Percentiles rank a stretch among this genome's conserved stretches.
These are phyloP conservation scores for Hebeloma cylindrosporum DNA, from an alignment of 768 basidiomycete genomes.

Conservation along the genomic window DNA sequence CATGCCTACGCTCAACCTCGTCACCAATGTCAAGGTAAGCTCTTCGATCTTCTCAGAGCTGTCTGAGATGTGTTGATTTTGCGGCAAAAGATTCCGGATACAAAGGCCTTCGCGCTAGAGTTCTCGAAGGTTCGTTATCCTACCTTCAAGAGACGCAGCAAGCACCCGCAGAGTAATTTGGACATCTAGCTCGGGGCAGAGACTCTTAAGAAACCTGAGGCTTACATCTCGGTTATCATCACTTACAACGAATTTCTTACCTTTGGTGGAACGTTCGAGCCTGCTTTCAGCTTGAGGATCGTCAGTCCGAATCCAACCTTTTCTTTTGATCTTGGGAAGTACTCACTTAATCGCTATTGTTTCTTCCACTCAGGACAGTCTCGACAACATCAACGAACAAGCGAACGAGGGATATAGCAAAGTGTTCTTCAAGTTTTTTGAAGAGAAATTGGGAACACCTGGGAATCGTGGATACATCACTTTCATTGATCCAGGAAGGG, in stretches of 20 bases:
- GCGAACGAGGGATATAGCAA: conserved; percentile 55
- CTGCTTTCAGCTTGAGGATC: conserved; percentile 57
- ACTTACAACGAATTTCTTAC: conserved; percentile 59
- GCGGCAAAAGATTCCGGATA: conserved; percentile 22
- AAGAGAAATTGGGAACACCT: conserved; percentile 49
- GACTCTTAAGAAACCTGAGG: conserved; percentile 54
- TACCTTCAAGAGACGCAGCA: background rate
- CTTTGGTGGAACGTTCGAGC: conserved; percentile 63
- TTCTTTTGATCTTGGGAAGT: background rate
- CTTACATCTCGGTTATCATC: conserved; percentile 53
- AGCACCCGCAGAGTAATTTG: background rate
- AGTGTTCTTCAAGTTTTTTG: conserved; percentile 53
- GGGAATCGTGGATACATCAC: conserved; percentile 60
- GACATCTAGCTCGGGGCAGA: conserved; percentile 48
- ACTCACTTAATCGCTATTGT: background rate
- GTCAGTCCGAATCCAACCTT: conserved; percentile 41
- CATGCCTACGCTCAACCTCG: conserved; percentile 45
- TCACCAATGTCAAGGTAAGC: conserved; percentile 45
- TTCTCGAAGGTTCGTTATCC: conserved; percentile 51
- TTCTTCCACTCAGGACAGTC: conserved; percentile 45
- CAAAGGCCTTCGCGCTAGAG: conserved; percentile 45
- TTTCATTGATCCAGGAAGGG: conserved; percentile 55
- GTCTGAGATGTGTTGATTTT: background rate
- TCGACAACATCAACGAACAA: conserved; percentile 53
- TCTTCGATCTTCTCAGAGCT: no score